Percentiles rank a stretch among this genome's conserved stretches.
phyloP scores from a whole-genome alignment of 441 rosid genomes.

The Iberis amara region DNA sequence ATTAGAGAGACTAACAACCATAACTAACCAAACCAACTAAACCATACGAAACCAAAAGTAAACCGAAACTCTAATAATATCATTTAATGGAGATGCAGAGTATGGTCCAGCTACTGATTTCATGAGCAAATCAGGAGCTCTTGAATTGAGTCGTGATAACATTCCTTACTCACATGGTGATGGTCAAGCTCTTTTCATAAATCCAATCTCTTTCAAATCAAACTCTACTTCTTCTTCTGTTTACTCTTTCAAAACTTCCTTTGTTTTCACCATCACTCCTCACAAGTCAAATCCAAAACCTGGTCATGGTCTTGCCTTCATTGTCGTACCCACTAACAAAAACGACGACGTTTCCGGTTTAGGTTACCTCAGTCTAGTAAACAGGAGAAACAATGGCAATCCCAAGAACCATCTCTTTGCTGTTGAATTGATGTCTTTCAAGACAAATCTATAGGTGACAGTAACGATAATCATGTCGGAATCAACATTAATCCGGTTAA shows the following conservation, averaged over 20 bases:
- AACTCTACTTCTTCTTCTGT: slow-evolving; percentile 20
- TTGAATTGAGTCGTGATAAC: slow-evolving; percentile 21
- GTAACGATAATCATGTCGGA: slow-evolving; percentile 40
- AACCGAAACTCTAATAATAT: too few species aligned
- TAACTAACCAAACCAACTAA: too few species aligned
- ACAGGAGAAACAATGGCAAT: slow-evolving; percentile 32
- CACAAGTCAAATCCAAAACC: slow-evolving; percentile 23
- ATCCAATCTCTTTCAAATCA: slow-evolving; percentile 28
- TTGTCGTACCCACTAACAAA: slow-evolving; percentile 19
- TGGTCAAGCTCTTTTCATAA: slow-evolving; percentile 32
- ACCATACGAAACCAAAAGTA: too few species aligned
- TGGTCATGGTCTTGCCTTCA: slow-evolving; percentile 34
- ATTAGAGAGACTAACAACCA: too few species aligned
- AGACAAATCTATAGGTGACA: slow-evolving; percentile 31
- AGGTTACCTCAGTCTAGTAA: slow-evolving; percentile 37
- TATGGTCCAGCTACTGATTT: background rate
- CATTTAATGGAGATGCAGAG: slow-evolving; percentile 30
- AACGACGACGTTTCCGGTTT: slow-evolving; percentile 21
- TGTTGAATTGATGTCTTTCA: slow-evolving; percentile 34
- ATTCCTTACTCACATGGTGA: slow-evolving; percentile 26
- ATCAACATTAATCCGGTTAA: slow-evolving; percentile 29
- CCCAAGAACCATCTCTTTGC: slow-evolving; percentile 33
- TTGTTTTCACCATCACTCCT: slow-evolving; percentile 35
- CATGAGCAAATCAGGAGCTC: slow-evolving; percentile 14
- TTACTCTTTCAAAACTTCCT: slow-evolving; percentile 35